phyloP scores from a whole-genome alignment of 768 basidiomycete genomes.

The Serendipita vermifera region DNA sequence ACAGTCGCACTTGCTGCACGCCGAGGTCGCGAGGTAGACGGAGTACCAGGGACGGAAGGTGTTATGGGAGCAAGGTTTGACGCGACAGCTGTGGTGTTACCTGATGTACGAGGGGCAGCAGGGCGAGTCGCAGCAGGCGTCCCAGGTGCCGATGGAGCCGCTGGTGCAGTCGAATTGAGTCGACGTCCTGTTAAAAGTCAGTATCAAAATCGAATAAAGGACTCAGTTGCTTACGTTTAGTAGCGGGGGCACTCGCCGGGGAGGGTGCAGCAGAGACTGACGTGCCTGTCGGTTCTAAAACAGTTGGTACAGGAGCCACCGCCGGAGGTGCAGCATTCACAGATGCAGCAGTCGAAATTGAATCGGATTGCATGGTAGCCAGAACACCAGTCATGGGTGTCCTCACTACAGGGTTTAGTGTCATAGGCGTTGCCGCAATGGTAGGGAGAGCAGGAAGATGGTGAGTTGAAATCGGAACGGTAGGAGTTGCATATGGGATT shows the following conservation, averaged over 20 bases:
- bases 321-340: neutral
- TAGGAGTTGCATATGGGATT: neutral
- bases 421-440: neutral
- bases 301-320: neutral
- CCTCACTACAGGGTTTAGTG: neutral
- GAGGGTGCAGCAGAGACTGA: neutral
- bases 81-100: too few species aligned
- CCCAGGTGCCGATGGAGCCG: neutral
- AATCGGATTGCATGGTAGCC: neutral
- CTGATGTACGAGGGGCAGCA: neutral
- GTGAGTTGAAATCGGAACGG: too few species aligned
- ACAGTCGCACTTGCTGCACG: neutral
- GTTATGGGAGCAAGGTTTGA: neutral
- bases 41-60: neutral
- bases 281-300: neutral
- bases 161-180: neutral
- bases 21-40: neutral
- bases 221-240: neutral
- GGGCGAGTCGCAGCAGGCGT: neutral
- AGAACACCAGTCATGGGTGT: conserved; percentile 1
- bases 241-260: neutral
- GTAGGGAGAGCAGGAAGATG: neutral
- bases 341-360: neutral
- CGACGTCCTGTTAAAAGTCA: neutral
- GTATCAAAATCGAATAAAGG: neutral